Base-by-base conservation (phyloP, 495 filamentous ascomycete species). In the Aspergillus olivimuriae region DNA sequence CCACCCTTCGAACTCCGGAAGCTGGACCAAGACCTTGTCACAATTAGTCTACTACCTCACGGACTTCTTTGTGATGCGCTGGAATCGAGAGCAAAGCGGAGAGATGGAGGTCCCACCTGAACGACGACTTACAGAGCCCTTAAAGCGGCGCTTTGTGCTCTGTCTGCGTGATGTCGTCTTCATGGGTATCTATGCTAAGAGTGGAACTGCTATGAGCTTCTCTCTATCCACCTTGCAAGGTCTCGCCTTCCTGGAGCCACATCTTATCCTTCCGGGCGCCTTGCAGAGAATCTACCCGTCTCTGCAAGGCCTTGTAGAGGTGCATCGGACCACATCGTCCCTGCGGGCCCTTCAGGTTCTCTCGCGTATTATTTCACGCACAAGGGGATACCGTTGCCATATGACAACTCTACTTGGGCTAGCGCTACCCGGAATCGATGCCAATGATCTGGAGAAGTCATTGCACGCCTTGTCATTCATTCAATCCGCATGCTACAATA, bases 151-250 rank as follows among this genome's bases (percentile, higher is more conserved):
- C 24, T 97, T 99, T 60, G 94, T 99, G 24, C 67, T 94, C 37
- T 87, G 89, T 55, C 56, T 99, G 46, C 80, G 83, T 55, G 92
- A 97, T 45, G 92, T 97, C 31, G 85, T 87, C 19, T 99, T 95
- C 63, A 96, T 97, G 92, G 92, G 94, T 17, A 87, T 99, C 37
- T 99, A 94, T 56, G 81, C 90, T 24, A 98, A 99, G 68, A 94
- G 89, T 64, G 81, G 80, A 36, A 86, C 85, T 28, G 86, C 91
- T 1, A 86, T 96, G 69, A 91, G 81, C 52, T 94, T 89, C 65
- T 89, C 89, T 41, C 75, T 95, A 32, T 91, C 87, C 8, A 86
- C 89, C 4, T 71, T 99, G 40, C 91, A 96, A 58, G 83, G 83
- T 31, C 67, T 99, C 41, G 82, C 94, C 4, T 95, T 84, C 55